Evolutionary conservation across 352 stramenopile genomes (phyloP).

Genomic region (Aphanomyces stellatus): DNA sequence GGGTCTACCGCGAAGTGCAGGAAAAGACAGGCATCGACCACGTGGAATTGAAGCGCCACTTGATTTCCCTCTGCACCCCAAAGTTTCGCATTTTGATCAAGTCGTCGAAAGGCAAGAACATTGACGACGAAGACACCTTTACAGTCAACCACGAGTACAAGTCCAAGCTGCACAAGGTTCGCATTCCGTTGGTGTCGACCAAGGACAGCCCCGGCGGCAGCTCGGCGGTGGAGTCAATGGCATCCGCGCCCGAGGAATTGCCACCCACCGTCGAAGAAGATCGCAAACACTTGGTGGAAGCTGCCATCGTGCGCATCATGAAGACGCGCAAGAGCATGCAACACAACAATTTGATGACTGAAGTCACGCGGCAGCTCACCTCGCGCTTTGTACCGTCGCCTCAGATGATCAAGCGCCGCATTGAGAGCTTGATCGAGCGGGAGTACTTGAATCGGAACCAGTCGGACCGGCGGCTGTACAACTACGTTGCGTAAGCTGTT

Average conservation of each 20-base stretch:
- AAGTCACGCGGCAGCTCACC: constrained; percentile 82
- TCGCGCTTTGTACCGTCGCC: constrained; percentile 90
- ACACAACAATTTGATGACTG: constrained; percentile 87
- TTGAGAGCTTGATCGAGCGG: constrained; percentile 98
- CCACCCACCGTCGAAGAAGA: constrained; percentile 92
- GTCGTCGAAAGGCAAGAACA: constrained; percentile 94
- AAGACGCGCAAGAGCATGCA: constrained; percentile 90
- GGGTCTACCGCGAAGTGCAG: constrained; percentile 84
- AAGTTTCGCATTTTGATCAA: constrained; percentile 98
- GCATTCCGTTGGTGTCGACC: constrained; percentile 77
- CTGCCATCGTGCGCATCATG: constrained; percentile 94
- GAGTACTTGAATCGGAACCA: constrained; percentile 97
- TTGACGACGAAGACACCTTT: constrained; percentile 93
- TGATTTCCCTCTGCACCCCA: constrained; percentile 96
- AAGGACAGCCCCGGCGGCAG: constrained; percentile 41
- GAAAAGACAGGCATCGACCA: constrained; percentile 84
- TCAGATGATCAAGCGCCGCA: constrained; percentile 97
- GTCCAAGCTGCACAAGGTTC: constrained; percentile 85
- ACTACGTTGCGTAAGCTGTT: constrained; percentile 98
- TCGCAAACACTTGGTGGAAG: constrained; percentile 92
- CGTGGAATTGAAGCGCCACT: constrained; percentile 86
- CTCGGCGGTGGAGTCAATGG: constrained; percentile 24
- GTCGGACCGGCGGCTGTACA: constrained; percentile 91
- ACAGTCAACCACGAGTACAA: constrained; percentile 93
- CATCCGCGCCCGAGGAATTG: constrained; percentile 57